phyloP scores from a whole-genome alignment of 2,329 filamentous ascomycete species.

The Xylariaceae sp. region DNA sequence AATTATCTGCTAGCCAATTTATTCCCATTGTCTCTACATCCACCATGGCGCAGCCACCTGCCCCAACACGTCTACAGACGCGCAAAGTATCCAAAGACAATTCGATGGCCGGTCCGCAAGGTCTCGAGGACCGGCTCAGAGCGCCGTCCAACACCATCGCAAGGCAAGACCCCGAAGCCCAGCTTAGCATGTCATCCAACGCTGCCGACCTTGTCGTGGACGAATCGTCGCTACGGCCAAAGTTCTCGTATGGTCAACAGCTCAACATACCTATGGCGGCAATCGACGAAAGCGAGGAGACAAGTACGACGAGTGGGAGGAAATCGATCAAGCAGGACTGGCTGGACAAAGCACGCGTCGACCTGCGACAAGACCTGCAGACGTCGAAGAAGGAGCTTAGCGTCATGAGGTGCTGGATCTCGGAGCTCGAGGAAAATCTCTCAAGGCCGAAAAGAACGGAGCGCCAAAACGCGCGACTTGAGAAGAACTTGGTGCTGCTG shows the following conservation, averaged over 20 bases:
- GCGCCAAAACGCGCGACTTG: not conserved
- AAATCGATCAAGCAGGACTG: conserved; percentile 15
- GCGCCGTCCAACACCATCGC: too few species aligned
- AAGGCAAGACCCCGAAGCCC: too few species aligned
- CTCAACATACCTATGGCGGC: conserved; percentile 1
- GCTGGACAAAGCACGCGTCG: conserved; percentile 16
- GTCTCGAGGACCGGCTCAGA: too few species aligned
- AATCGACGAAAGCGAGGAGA: not conserved
- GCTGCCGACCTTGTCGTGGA: not conserved
- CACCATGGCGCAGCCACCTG: too few species aligned
- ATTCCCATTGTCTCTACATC: too few species aligned
- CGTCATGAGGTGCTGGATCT: conserved; percentile 22
- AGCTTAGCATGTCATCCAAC: too few species aligned
- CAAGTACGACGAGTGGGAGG: too few species aligned
- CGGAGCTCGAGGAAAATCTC: conserved; percentile 19
- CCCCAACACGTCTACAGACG: too few species aligned
- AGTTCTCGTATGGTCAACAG: conserved; percentile 11
- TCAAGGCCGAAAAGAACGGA: conserved; percentile 1
- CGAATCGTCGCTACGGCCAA: conserved; percentile 5
- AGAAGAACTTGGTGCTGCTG: conserved; percentile 19
- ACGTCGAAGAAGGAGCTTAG: conserved; percentile 26
- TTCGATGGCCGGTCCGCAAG: too few species aligned
- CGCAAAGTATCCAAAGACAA: too few species aligned
- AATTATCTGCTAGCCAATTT: too few species aligned
- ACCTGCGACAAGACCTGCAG: conserved; percentile 21